Conservation (phyloP, 2,329 filamentous ascomycete species). For the Didymella pomorum region DNA sequence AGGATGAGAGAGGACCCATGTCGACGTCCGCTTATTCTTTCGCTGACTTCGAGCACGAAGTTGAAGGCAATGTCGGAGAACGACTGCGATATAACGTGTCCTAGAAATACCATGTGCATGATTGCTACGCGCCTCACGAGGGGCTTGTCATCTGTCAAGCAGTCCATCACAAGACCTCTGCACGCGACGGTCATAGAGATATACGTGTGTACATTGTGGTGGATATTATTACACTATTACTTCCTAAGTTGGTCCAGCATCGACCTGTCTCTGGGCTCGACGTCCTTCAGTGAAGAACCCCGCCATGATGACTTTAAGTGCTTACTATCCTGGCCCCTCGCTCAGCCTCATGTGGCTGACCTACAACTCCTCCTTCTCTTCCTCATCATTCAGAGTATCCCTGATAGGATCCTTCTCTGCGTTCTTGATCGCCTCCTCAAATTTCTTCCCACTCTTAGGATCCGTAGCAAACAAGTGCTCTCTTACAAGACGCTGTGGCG, state of each 20-base stretch:
- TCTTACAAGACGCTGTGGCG: conserved; percentile 69
- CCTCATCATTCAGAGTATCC: conserved; percentile 39
- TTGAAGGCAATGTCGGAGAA: not conserved
- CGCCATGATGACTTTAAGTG: conserved; percentile 16
- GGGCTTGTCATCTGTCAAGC: not conserved
- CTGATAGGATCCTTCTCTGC: conserved; percentile 63
- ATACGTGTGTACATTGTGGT: not conserved
- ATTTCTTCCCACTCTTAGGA: conserved; percentile 67
- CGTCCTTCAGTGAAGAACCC: conserved; percentile 17
- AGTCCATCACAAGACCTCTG: not conserved
- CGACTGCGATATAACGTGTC: not conserved
- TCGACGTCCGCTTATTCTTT: not conserved
- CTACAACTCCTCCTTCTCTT: conserved; percentile 36
- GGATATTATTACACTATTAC: not conserved
- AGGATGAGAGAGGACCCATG: not conserved
- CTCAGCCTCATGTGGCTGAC: not conserved
- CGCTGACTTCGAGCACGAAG: not conserved
- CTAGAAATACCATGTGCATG: not conserved
- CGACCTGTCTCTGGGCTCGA: conserved; percentile 19
- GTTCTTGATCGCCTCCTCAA: conserved; percentile 68
- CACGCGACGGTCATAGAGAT: not conserved
- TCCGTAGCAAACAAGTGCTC: conserved; percentile 73
- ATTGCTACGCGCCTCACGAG: not conserved
- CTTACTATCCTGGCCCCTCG: not conserved
- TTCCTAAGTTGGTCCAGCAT: conserved; percentile 4